Base-by-base conservation (phyloP, 1,284 basidiomycete species). In the Moniliophthora roreri region DNA sequence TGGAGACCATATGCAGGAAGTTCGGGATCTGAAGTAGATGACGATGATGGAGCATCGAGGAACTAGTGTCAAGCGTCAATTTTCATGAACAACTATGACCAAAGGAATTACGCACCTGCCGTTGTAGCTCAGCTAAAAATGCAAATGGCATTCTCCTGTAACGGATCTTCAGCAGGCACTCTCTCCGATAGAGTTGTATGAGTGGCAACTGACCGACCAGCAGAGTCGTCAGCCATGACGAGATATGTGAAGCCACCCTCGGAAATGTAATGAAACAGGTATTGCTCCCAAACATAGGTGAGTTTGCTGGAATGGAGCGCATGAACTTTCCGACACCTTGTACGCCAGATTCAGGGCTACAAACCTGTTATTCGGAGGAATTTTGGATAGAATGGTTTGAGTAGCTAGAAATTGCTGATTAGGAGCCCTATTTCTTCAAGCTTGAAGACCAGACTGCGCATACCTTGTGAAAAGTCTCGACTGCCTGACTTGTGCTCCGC, bases 271-370 rank as follows among this genome's bases (percentile, higher is more conserved):
- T 99, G 96, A 66, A 98, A 97, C 24, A 98, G 79, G 68, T 93
- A 96, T 71, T 95, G 87, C 68, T 97, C 93, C 93, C 93, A 95
- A 48, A 91, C 92, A 76, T 96, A 98, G 34, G 93, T 96, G 51
- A 98, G 80, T 71, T 97, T 97, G 69, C 90, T 91, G 70, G 50
- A 44, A 35, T 21, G 49, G 40, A 40, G 42, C 37, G 39, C 24
- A 15, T 50, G 40, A 13, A n/a, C n/a, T 15, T 40, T 13, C 16
- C 5, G 15, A 15, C 11, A 24, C 20, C n/a, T 36, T 15, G 23
- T 3, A 15, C 10, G 7, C 54, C 7, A 56, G 46, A 37, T 32
- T 53, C 9, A 50, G 18, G 11, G 50, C 15, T 28, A 36, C 58
- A 39, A 60, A 72, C 75, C 77, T 78, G 55, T 97, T 87, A 66